Percentiles rank a stretch among this genome's conserved stretches.
These are phyloP conservation scores for Phalaenopsis aphrodite DNA, from an alignment of 106 monocot species.

Conservation along the genomic window DNA sequence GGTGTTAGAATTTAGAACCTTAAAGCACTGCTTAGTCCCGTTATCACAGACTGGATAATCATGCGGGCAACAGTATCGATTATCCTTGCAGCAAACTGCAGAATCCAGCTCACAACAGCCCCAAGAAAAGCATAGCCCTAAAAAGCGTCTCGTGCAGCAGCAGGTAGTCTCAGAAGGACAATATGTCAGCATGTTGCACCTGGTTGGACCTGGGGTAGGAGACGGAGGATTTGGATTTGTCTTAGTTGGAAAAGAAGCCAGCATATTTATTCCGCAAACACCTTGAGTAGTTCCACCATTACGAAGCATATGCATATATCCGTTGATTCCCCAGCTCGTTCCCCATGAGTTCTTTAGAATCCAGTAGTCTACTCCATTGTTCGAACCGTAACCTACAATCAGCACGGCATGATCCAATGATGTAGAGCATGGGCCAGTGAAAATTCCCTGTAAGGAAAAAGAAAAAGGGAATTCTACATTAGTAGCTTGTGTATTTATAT, in stretches of 20 bases:
- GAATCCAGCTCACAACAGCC: constrained; percentile 80
- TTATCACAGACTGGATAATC: constrained; percentile 82
- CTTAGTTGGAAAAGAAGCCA: constrained; percentile 84
- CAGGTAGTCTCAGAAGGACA: constrained; percentile 76
- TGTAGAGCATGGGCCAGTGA: constrained; percentile 89
- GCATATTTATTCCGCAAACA: constrained; percentile 84
- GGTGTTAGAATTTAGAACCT: constrained; percentile 26
- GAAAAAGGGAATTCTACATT: neutral
- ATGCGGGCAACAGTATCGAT: constrained; percentile 67
- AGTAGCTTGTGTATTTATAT: no score
- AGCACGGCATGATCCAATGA: constrained; percentile 91
- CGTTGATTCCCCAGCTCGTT: constrained; percentile 84
- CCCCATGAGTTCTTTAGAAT: constrained; percentile 99
- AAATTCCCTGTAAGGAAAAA: constrained; percentile 65
- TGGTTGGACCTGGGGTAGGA: constrained; percentile 69
- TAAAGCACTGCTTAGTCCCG: constrained; percentile 43
- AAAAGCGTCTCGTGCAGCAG: constrained; percentile 60
- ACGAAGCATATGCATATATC: constrained; percentile 72
- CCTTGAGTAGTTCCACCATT: constrained; percentile 62
- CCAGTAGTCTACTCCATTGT: constrained; percentile 86
- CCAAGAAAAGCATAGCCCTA: constrained; percentile 86
- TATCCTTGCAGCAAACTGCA: constrained; percentile 88
- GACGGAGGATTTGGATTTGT: constrained; percentile 83
- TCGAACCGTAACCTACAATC: constrained; percentile 91
- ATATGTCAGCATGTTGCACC: constrained; percentile 63